These are phyloP conservation scores for Cercospora beticola DNA, from an alignment of 2,329 filamentous ascomycete genomes.

Conservation along the genomic window DNA sequence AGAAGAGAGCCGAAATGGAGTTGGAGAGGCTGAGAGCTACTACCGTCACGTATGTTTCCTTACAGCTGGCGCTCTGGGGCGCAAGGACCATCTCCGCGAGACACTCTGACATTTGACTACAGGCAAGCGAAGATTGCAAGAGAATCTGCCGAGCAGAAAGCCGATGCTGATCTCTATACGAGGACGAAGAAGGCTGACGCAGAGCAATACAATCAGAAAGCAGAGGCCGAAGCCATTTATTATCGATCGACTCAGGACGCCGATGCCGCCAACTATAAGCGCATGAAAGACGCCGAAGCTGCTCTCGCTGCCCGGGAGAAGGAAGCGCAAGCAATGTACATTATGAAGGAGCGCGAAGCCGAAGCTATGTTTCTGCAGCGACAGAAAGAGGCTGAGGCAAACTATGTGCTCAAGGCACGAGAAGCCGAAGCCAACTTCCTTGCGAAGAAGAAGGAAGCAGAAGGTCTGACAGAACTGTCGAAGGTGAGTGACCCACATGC, in stretches of 20 bases:
- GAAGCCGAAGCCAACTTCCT: conserved; percentile 62
- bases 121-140: conserved; percentile 66
- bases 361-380: conserved; percentile 28
- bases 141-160: conserved; percentile 37
- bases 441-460: conserved; percentile 68
- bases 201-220: conserved; percentile 60
- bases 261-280: conserved; percentile 44
- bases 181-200: conserved; percentile 53
- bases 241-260: conserved; percentile 44
- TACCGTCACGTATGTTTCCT: conserved; percentile 60
- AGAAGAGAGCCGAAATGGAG: conserved; percentile 75
- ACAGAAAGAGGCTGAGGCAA: conserved; percentile 37
- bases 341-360: conserved; percentile 47
- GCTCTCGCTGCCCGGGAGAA: conserved; percentile 25
- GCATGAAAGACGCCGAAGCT: conserved; percentile 33
- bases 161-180: conserved; percentile 57
- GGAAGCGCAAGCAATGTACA: conserved; percentile 38
- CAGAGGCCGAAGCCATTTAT: conserved; percentile 56
- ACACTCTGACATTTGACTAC: not conserved
- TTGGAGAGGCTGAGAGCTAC: conserved; percentile 74
- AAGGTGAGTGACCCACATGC: not conserved
- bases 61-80: not conserved
- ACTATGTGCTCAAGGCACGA: conserved; percentile 42
- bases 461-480: conserved; percentile 45
- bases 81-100: not conserved